Base-by-base conservation (phyloP, 192 early-diverging fungal genomes). In the Coemansia sp. region DNA sequence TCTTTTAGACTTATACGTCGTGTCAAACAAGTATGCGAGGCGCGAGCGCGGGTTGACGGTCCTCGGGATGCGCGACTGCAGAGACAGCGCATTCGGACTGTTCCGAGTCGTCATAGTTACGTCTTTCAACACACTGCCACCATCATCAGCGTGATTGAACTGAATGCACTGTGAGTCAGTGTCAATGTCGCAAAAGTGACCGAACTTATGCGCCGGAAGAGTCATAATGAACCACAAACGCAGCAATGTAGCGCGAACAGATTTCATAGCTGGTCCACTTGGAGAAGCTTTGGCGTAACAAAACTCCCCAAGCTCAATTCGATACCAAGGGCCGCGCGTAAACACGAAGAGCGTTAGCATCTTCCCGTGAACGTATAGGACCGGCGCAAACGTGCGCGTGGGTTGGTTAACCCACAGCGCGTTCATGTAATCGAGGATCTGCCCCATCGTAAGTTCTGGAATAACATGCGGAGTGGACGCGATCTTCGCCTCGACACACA, bases 121-220 rank as follows among this genome's bases (percentile, higher is more conserved):
- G 9, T 7, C 6, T 0, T 20, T 15, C 51, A 53, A 26, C 30
- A 3, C 30, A 12, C 23, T 53, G 51, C 3, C 14, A 26, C 10
- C 15, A 21, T 9, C 9, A 26, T 53, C 24, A 26, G 23, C 11
- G 7, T 21, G 51, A 15, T 26, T 15, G 15, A 53, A 53, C 9
- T 11, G 51, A 26, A 59, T 59, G 30, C 8, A 26, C 34, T 35
- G 0, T 59, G 24, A 10, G 23, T 26, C 14, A 8, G 21, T 23
- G 14, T 53, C 41, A 33, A 66, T 39, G 15, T 55, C 38, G 38
- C 64, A 66, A 44, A 57, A 57, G 55, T 66, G 64, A 5, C 64
- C 64, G 20, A 66, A 57, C 18, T 24, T 21, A 3, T 56, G 24
- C 1, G 52, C 10, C 3, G 64, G 38, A 21, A 66, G 36, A 6